phyloP scores from a whole-genome alignment of 352 stramenopile genomes.

The Phytopythium oedochilum region DNA sequence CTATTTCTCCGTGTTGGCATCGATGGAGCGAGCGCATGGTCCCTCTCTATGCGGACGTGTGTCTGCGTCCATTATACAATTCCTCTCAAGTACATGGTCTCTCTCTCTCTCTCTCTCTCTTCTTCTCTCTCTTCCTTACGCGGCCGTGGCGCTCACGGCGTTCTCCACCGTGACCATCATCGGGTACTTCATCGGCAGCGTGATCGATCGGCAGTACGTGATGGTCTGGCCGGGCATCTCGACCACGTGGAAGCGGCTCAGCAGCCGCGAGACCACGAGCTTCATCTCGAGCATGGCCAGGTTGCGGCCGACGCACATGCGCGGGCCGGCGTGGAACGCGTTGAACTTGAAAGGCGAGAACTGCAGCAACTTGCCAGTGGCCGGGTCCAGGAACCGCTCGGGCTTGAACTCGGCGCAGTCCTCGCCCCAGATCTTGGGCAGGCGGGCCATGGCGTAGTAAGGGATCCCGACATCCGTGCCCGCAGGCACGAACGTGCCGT shows the following conservation, averaged over 20 bases:
- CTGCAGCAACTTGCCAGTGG: constrained; percentile 9
- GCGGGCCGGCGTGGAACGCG: constrained; percentile 36
- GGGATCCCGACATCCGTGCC: constrained; percentile 14
- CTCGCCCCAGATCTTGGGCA: constrained; percentile 27
- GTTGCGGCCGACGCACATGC: constrained; percentile 40
- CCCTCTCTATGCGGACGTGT: no score
- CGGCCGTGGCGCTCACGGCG: not conserved
- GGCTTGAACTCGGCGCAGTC: constrained; percentile 28
- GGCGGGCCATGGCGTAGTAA: constrained; percentile 30
- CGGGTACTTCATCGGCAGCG: constrained; percentile 7
- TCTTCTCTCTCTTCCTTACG: not conserved
- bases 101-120: no score
- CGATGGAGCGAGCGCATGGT: no score
- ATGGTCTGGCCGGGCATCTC: not conserved
- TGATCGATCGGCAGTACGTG: constrained; percentile 15
- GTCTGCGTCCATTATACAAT: no score
- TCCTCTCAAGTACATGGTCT: not conserved
- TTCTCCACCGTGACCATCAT: no score
- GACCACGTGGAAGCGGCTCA: constrained; percentile 17
- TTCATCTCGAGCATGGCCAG: constrained; percentile 47
- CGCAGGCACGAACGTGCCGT: constrained; percentile 32
- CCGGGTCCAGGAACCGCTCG: constrained; percentile 29
- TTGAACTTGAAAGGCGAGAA: not conserved
- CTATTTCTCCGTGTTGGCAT: no score
- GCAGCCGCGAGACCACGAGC: constrained; percentile 22